These are phyloP conservation scores for Phoma sp. DNA, from an alignment of 2,329 filamentous ascomycete genomes.

Conservation along the genomic window DNA sequence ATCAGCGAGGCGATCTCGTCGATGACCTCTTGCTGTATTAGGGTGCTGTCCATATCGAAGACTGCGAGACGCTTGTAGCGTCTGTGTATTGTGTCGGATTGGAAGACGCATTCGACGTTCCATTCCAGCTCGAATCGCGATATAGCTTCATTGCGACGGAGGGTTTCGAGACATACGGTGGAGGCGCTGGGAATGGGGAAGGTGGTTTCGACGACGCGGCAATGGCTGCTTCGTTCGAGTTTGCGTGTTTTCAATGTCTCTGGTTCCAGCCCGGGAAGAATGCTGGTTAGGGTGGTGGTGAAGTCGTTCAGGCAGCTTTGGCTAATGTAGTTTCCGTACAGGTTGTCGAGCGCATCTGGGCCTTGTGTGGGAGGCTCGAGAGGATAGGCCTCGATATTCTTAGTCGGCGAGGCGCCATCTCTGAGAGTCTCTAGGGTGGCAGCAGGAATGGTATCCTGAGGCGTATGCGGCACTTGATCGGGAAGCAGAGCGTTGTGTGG, in stretches of 20 bases:
- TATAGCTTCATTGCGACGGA: conserved; percentile 81
- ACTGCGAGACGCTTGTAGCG: conserved; percentile 86
- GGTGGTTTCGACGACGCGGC: conserved; percentile 71
- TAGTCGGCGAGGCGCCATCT: conserved; percentile 59
- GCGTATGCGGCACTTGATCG: conserved; percentile 52
- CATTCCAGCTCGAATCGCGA: conserved; percentile 85
- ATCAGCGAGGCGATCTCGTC: conserved; percentile 89
- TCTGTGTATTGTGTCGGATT: conserved; percentile 75
- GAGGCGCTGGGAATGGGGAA: conserved; percentile 64
- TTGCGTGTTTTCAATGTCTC: conserved; percentile 58
- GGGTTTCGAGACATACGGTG: conserved; percentile 65
- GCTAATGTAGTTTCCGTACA: conserved; percentile 63
- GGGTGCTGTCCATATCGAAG: conserved; percentile 98
- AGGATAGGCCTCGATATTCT: conserved; percentile 60
- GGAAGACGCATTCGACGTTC: conserved; percentile 85
- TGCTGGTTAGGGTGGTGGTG: conserved; percentile 58
- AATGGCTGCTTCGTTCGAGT: conserved; percentile 66
- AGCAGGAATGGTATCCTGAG: conserved; percentile 39
- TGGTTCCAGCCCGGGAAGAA: conserved; percentile 59
- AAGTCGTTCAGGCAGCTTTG: conserved; percentile 65
- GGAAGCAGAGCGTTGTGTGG: conserved; percentile 55
- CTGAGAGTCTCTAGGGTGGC: conserved; percentile 44
- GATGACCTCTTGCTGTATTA: conserved; percentile 97
- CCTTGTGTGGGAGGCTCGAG: conserved; percentile 63
- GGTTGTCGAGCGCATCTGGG: conserved; percentile 62